Evolutionary conservation across 2,329 filamentous ascomycete species (phyloP).

Genomic region (Trichoderma sp.): DNA sequence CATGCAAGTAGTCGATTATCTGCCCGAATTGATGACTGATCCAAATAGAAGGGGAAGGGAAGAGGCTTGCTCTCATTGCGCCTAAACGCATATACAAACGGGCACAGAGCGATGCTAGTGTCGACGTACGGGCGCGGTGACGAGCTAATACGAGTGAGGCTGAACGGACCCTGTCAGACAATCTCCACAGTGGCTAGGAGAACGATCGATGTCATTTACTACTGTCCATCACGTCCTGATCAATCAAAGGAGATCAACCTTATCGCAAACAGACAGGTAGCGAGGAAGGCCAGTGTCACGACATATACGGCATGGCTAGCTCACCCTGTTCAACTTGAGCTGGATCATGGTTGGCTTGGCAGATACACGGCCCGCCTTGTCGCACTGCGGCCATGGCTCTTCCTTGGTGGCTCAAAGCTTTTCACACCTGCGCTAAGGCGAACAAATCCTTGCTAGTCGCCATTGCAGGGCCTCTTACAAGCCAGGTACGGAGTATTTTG

Average conservation of each 20-base stretch:
- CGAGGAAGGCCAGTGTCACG: not conserved
- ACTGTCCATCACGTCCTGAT: not conserved
- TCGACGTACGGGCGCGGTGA: not conserved
- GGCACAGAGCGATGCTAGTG: not conserved
- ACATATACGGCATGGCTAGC: not conserved
- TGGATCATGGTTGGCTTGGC: not conserved
- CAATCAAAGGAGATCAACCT: not conserved
- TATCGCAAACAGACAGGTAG: not conserved
- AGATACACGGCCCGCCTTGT: conserved; percentile 6
- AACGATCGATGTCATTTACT: conserved; percentile 9
- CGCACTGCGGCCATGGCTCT: not conserved
- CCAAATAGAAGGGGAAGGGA: not conserved
- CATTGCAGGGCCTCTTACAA: not conserved
- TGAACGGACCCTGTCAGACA: conserved; percentile 3
- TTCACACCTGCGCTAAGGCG: conserved; percentile 10
- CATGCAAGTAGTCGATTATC: not conserved
- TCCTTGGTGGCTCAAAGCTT: conserved; percentile 1
- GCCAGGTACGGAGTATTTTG: conserved; percentile 1
- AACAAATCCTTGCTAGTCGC: not conserved
- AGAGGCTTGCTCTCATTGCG: not conserved
- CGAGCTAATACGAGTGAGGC: conserved; percentile 1
- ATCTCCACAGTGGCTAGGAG: not conserved
- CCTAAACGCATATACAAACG: not conserved
- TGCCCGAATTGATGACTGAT: not conserved
- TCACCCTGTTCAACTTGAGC: not conserved